Conservation (phyloP, 768 basidiomycete species). For the Pholiota microspora region DNA sequence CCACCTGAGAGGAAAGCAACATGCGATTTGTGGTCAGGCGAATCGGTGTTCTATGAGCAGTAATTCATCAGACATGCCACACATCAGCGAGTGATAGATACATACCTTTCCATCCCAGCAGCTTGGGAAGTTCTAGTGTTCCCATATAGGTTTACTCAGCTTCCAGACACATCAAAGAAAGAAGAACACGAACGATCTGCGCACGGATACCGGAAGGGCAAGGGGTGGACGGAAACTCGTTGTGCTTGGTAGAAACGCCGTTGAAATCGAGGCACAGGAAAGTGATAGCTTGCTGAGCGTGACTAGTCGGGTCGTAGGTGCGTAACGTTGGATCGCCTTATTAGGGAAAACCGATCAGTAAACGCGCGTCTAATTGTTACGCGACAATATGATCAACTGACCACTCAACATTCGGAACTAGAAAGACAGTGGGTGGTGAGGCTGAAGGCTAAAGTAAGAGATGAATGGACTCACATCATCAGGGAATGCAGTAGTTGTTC, state of each 20-base stretch:
- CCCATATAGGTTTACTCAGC: neutral
- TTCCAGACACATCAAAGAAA: neutral
- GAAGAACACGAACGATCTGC: slow-evolving; percentile 39
- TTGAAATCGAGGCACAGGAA: slow-evolving; percentile 49
- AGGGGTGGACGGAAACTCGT: slow-evolving; percentile 32
- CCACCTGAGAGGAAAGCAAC: slow-evolving; percentile 46
- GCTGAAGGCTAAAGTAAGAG: slow-evolving; percentile 2
- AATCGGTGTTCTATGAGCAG: slow-evolving; percentile 40
- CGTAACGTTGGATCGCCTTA: slow-evolving; percentile 41
- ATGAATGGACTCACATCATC: slow-evolving; percentile 40
- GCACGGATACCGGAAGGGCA: slow-evolving; percentile 50
- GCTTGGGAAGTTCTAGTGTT: slow-evolving; percentile 53
- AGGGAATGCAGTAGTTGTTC: slow-evolving; percentile 50
- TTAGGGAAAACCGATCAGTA: neutral
- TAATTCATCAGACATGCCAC: neutral
- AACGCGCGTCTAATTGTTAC: neutral
- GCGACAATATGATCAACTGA: slow-evolving; percentile 17
- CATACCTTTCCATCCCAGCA: slow-evolving; percentile 56
- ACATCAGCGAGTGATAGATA: neutral
- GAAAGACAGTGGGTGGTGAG: slow-evolving; percentile 3
- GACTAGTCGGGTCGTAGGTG: slow-evolving; percentile 42
- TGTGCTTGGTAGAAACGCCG: slow-evolving; percentile 35
- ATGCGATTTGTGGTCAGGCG: slow-evolving; percentile 50
- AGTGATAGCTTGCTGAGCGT: slow-evolving; percentile 45
- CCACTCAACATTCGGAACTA: slow-evolving; percentile 57